These are phyloP conservation scores for Rosellinia necatrix DNA, from an alignment of 2,329 filamentous ascomycete genomes.

Conservation along the genomic window DNA sequence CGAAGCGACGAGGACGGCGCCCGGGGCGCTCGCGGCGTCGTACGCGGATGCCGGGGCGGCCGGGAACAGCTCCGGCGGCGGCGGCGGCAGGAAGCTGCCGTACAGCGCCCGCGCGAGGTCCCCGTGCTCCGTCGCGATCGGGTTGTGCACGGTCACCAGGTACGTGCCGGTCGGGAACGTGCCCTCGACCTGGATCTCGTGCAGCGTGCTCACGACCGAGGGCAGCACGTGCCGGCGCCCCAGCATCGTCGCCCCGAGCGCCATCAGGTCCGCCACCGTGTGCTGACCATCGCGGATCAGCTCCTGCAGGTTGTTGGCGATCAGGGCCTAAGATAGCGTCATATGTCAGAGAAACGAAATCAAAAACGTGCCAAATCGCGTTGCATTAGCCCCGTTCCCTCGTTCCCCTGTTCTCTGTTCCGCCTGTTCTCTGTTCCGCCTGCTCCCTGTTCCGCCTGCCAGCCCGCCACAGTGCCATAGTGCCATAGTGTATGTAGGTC, in stretches of 20 bases:
- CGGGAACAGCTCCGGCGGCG: slow-evolving; percentile 69
- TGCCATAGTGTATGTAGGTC: no score
- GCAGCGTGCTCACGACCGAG: slow-evolving; percentile 76
- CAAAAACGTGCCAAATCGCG: no score
- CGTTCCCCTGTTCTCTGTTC: background rate
- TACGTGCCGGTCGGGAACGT: slow-evolving; percentile 92
- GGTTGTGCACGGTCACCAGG: slow-evolving; percentile 91
- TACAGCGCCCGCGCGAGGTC: slow-evolving; percentile 87
- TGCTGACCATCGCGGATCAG: slow-evolving; percentile 96
- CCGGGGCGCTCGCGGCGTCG: slow-evolving; percentile 70
- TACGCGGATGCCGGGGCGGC: slow-evolving; percentile 68
- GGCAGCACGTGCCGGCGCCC: slow-evolving; percentile 90
- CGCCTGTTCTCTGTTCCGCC: background rate
- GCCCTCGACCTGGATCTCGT: slow-evolving; percentile 90
- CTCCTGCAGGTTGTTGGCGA: slow-evolving; percentile 90
- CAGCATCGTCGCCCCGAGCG: slow-evolving; percentile 87
- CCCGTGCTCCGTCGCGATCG: slow-evolving; percentile 83
- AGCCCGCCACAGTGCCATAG: no score
- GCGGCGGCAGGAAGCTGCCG: slow-evolving; percentile 86
- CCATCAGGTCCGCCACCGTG: slow-evolving; percentile 91
- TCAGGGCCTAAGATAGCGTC: slow-evolving; percentile 63
- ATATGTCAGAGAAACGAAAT: no score
- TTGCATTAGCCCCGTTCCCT: slow-evolving; percentile 6
- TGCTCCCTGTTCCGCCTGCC: background rate
- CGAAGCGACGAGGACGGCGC: slow-evolving; percentile 76